A percentile compares a stretch with the other conserved stretches of the same genome.
phyloP scores from a whole-genome alignment of 2,329 filamentous ascomycete species.

The Ramularia endophylla region DNA sequence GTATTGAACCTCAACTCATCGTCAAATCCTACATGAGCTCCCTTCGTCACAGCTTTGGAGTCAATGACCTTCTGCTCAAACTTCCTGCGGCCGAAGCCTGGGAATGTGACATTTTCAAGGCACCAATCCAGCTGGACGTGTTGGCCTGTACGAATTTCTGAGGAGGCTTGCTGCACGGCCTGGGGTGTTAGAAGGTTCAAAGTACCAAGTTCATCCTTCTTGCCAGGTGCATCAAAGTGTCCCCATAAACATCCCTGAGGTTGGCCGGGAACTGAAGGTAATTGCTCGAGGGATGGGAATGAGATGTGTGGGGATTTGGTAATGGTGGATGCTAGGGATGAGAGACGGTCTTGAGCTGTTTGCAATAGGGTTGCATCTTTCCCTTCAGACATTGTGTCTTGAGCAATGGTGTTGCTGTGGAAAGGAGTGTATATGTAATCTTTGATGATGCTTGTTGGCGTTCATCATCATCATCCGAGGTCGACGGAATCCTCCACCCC shows the following conservation, averaged over 20 bases:
- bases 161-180: slow-evolving; percentile 37
- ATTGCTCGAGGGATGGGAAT: slow-evolving; percentile 22
- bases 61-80: slow-evolving; percentile 27
- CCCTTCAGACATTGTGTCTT: slow-evolving; percentile 14
- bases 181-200: slow-evolving; percentile 49
- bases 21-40: slow-evolving; percentile 33
- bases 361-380: slow-evolving; percentile 17
- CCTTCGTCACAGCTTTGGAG: slow-evolving; percentile 13
- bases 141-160: slow-evolving; percentile 44
- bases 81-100: slow-evolving; percentile 24
- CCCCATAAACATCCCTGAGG: slow-evolving; percentile 18
- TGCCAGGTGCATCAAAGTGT: slow-evolving; percentile 30
- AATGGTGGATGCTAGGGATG: slow-evolving; percentile 13
- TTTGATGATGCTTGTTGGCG: too few relatives aligned
- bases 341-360: slow-evolving; percentile 20
- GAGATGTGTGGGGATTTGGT: slow-evolving; percentile 11
- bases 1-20: slow-evolving; percentile 53
- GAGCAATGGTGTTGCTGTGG: too few relatives aligned
- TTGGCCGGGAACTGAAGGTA: slow-evolving; percentile 20
- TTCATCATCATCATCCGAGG: too few relatives aligned
- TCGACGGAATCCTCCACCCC: too few relatives aligned
- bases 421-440: too few relatives aligned
- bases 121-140: slow-evolving; percentile 50
- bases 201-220: slow-evolving; percentile 48
- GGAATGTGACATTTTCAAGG: slow-evolving; percentile 28